Conservation (phyloP, 116 monocot species). For the Cymodocea nodosa region DNA sequence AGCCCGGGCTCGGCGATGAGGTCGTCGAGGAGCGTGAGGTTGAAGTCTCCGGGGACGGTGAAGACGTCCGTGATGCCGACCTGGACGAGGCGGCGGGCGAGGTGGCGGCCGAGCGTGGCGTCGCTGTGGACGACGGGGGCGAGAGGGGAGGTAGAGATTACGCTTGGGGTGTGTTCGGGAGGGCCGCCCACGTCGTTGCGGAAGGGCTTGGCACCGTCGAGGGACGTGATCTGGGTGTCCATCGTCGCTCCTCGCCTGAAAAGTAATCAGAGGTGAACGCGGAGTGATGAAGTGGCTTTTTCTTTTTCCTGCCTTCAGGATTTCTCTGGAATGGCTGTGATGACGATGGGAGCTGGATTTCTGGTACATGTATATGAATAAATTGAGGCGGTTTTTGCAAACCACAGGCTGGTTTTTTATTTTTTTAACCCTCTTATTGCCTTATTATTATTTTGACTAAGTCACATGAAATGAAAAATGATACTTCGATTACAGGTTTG, state of each 20-base stretch:
- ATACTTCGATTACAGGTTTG: too few relatives aligned
- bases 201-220: constrained; percentile 1
- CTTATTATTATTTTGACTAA: too few relatives aligned
- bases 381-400: background rate
- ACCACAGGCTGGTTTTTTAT: background rate
- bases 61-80: constrained; percentile 54
- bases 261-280: background rate
- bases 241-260: background rate
- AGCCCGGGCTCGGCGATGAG: constrained; percentile 62
- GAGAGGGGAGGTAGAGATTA: constrained; percentile 3
- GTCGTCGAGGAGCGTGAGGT: constrained; percentile 70
- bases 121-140: background rate
- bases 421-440: too few relatives aligned
- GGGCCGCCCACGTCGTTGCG: constrained; percentile 4
- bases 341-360: background rate
- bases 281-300: background rate
- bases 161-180: constrained; percentile 1
- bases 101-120: constrained; percentile 49
- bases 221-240: constrained; percentile 11
- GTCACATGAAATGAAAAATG: too few relatives aligned
- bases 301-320: too few relatives aligned
- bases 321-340: too few relatives aligned
- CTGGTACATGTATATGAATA: background rate
- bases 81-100: constrained; percentile 69
- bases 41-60: constrained; percentile 76